These are phyloP conservation scores for Dillenia suffruticosa DNA, from an alignment of 164 flowering plant genomes.

Conservation along the genomic window DNA sequence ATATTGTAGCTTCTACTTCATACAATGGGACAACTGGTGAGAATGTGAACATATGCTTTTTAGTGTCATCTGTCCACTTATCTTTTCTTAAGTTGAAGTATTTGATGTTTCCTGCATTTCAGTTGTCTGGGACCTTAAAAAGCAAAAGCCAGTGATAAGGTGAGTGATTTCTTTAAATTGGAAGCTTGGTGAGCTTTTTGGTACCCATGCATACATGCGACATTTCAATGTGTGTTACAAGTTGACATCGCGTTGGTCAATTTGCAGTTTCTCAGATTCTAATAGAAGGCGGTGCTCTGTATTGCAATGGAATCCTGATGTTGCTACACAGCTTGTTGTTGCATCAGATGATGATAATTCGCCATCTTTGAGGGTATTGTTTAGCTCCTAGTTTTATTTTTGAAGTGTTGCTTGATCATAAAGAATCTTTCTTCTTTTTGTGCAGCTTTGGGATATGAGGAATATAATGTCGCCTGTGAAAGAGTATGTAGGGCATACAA, in stretches of 20 bases:
- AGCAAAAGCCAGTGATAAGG: conserved; percentile 96
- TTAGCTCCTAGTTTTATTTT: background rate
- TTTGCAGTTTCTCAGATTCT: conserved; percentile 78
- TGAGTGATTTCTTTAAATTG: conserved; percentile 13
- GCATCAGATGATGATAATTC: conserved; percentile 97
- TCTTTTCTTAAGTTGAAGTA: background rate
- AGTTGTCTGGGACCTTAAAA: conserved; percentile 97
- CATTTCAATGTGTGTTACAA: background rate
- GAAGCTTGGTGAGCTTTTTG: background rate
- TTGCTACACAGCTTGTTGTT: conserved; percentile 88
- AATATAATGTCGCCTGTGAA: conserved; percentile 72
- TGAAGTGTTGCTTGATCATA: background rate
- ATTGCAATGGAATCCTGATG: conserved; percentile 96
- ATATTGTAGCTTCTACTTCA: conserved; percentile 89
- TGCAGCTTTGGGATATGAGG: conserved; percentile 97
- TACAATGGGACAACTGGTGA: conserved; percentile 87
- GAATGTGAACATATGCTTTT: conserved; percentile 13
- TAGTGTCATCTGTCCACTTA: background rate
- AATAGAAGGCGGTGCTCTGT: conserved; percentile 89
- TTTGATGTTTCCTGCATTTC: conserved; percentile 16
- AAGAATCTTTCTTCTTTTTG: conserved; percentile 1
- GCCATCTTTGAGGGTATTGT: conserved; percentile 70
- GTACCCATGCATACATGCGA: background rate
- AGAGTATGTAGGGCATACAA: conserved; percentile 92
- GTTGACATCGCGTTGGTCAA: conserved; percentile 2